Base-by-base conservation (phyloP, 192 early-diverging fungal species). In the Backusella sp. region DNA sequence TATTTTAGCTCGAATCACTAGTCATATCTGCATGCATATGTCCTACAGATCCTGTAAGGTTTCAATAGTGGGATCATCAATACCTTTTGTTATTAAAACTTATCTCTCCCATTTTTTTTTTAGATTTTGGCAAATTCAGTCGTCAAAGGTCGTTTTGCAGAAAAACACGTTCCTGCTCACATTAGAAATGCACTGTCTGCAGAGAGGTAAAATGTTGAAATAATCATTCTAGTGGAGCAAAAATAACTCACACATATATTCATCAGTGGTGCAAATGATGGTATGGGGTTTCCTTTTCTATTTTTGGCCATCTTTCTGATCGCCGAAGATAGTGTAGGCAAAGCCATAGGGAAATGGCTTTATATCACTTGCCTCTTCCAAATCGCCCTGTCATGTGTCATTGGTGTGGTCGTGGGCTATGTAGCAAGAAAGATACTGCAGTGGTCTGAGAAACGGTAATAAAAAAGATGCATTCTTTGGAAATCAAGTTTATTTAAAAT, bases 101-200 rank as follows among this genome's bases (percentile, higher is more conserved):
- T 36, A 17, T 34, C 12, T 23, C 23, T 23, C 21, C 28, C 15
- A 2, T 14, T 1, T 17, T 30, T 23, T n/a, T n/a, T 75, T 30
- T 73, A 86, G 86, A 80, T 92, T 66, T 83, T 99, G 67, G 93
- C 96, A 52, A 97, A 96, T 85, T 94, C 95, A 5, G 94, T 99
- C 6, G 93, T 99, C 26, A 95, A 95, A 79, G 97, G 97, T 28
- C 85, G 90, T 35, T 99, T 97, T 86, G 96, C 97, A 21, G 96
- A 97, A 77, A 89, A 91, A 46, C 91, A 96, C 79, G 92, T 98
- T 14, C 92, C 95, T 0, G 73, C 89, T 69, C 87, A 91, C 21
- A 83, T 94, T 37, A 88, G 91, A 56, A 89, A 96, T 75, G 84
- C 92, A 12, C 73, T 96, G 19, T 91, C 92, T 2, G 92, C 92